Base-by-base conservation (phyloP, 2,329 filamentous ascomycete genomes). In the Orbilia ellipsospora region DNA sequence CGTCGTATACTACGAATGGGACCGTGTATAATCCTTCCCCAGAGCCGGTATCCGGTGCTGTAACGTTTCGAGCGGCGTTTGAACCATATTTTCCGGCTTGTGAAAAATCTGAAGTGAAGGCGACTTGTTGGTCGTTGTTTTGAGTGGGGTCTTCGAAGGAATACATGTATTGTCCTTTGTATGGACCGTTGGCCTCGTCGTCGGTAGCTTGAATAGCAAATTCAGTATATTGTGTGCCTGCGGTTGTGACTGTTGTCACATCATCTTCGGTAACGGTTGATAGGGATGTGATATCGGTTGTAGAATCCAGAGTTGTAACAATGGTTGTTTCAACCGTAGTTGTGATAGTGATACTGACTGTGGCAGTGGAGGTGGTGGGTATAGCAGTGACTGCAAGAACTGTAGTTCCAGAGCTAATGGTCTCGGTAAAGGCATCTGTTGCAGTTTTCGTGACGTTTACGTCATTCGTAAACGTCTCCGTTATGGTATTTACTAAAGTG, bases 141-240 rank as follows among this genome's bases (percentile, higher is more conserved):
- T 52, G 4, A 2, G 48, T 20, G n/a, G 48, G 1, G 48, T 23
- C 18, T 16, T 18, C 23, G 18, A 20, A 52, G 2, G 23, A 18
- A 23, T 52, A 20, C 48, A 23, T 23, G 48, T 52, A 20, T 52
- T 52, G 48, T 20, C 48, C 48, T 12, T 52, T 52, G 48, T 20
- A 52, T 18, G 12, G 5, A 20, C 48, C 48, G 18, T 52, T 52
- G n/a, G 48, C 48, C 12, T 20, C 18, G 18, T 52, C 48, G 10
- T 54, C 23, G 10, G 51, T 54, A 23, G 23, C 51, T 31, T 13
- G 51, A 23, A 31, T 54, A 1, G 20, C 51, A 31, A 54, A 54
- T 54, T 26, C 18, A 2, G 23, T 54, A n/a, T 28, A 54, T n/a
- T 31, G 20, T 20, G 23, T 16, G 15, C 26, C 18, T 20, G 6